phyloP scores from a whole-genome alignment of 164 flowering plant species.

The Akebia trifoliata region DNA sequence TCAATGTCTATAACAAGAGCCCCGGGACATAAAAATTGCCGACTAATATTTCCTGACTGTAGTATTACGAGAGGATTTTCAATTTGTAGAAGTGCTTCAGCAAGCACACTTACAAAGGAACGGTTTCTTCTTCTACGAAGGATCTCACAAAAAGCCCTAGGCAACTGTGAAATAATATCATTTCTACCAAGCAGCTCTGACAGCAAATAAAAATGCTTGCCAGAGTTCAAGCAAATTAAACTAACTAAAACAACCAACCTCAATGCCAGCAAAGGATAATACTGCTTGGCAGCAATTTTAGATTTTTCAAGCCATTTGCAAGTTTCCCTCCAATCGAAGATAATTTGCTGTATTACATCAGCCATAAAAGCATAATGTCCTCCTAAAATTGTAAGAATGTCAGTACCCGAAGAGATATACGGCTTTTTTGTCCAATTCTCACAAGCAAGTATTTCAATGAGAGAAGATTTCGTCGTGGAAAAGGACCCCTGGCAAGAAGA shows the following conservation, averaged over 20 bases:
- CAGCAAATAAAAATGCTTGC: slow-evolving; percentile 16
- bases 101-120: slow-evolving; percentile 17
- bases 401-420: not conserved
- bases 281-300: slow-evolving; percentile 9
- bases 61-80: slow-evolving; percentile 58
- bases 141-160: slow-evolving; percentile 28
- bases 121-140: slow-evolving; percentile 11
- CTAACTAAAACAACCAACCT: slow-evolving; percentile 38
- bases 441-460: slow-evolving; percentile 39
- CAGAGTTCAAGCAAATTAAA: slow-evolving; percentile 35
- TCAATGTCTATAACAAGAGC: slow-evolving; percentile 31
- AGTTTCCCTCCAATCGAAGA: slow-evolving; percentile 20
- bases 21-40: slow-evolving; percentile 13
- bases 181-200: slow-evolving; percentile 10
- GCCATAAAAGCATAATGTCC: slow-evolving; percentile 18
- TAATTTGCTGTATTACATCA: slow-evolving; percentile 11
- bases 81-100: slow-evolving; percentile 42
- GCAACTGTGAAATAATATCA: slow-evolving; percentile 32
- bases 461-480: slow-evolving; percentile 41
- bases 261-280: slow-evolving; percentile 34
- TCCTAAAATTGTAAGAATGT: not conserved
- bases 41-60: slow-evolving; percentile 6
- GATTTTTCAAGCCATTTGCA: slow-evolving; percentile 39
- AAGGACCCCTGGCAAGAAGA: slow-evolving; percentile 22
- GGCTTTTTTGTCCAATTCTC: slow-evolving; percentile 16